Evolutionary conservation across 208 protist genomes (phyloP).

Genomic region (Acanthamoeba polyphaga): DNA sequence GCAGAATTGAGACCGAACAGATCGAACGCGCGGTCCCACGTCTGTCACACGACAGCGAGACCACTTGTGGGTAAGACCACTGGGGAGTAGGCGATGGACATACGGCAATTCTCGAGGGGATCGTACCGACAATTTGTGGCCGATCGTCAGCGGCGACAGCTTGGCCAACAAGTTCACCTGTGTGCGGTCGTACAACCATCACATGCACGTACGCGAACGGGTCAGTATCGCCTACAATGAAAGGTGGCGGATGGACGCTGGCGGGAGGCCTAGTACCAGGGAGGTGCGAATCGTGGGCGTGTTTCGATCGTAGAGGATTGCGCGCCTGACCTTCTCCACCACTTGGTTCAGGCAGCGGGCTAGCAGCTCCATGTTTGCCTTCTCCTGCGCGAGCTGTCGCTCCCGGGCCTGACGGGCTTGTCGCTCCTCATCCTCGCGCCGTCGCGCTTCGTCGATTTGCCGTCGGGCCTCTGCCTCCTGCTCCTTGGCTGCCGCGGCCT

Average conservation of each 20-base stretch:
- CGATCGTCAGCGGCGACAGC: background rate
- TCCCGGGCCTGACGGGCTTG: background rate
- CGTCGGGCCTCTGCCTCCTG: background rate
- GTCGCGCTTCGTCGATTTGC: background rate
- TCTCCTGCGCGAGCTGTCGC: background rate
- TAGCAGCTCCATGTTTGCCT: background rate
- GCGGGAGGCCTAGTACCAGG: background rate
- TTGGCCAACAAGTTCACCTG: conserved; percentile 23
- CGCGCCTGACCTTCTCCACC: background rate
- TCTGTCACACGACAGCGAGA: background rate
- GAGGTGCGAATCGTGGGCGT: background rate
- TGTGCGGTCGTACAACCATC: background rate
- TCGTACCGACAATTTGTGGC: background rate
- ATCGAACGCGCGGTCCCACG: background rate
- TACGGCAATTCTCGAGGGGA: background rate
- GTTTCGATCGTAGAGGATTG: background rate
- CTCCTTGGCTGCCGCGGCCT: background rate
- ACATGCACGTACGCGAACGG: no score
- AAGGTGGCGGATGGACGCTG: no score
- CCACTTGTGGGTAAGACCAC: no score
- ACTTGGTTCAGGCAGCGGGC: background rate
- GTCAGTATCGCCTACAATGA: no score
- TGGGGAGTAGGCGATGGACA: no score
- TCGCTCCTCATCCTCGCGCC: background rate
- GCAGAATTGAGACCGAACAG: background rate